Conservation (phyloP, 2,329 filamentous ascomycete species). For the Canariomyces notabilis region DNA sequence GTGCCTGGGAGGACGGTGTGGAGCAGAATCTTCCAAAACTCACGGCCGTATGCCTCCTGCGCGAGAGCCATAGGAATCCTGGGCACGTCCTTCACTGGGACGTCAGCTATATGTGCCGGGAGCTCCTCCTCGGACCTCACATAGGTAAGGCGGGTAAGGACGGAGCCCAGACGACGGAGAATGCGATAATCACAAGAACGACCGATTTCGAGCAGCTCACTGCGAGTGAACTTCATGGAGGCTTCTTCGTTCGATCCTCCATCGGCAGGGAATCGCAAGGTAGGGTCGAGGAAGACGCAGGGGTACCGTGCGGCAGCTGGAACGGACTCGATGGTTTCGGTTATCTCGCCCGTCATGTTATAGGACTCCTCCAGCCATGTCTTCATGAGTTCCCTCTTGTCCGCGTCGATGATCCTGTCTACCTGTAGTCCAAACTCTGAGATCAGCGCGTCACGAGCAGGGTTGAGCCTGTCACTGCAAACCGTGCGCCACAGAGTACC, state of each 20-base stretch:
- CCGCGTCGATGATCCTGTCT: constrained; percentile 29
- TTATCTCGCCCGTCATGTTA: constrained; percentile 42
- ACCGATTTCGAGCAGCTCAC: constrained; percentile 47
- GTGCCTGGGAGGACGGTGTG: constrained; percentile 46
- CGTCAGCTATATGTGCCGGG: constrained; percentile 38
- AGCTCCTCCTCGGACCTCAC: constrained; percentile 36
- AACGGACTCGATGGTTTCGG: constrained; percentile 34
- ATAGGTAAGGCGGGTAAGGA: constrained; percentile 44
- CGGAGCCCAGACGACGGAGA: constrained; percentile 41
- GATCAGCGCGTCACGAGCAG: constrained; percentile 38
- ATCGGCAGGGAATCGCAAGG: constrained; percentile 32
- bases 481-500: constrained; percentile 45
- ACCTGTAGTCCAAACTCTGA: constrained; percentile 38
- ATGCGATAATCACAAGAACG: constrained; percentile 46
- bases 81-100: constrained; percentile 31
- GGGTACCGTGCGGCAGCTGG: constrained; percentile 38
- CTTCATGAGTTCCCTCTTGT: constrained; percentile 38
- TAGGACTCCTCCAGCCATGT: constrained; percentile 48
- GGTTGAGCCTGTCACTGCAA: constrained; percentile 41
- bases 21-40: constrained; percentile 46
- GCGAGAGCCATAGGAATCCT: constrained; percentile 42
- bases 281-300: constrained; percentile 47
- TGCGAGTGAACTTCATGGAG: constrained; percentile 36
- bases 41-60: constrained; percentile 29
- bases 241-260: constrained; percentile 20